Evolutionary conservation across 2,329 filamentous ascomycete genomes (phyloP).

Genomic region (Claviceps sp.): DNA sequence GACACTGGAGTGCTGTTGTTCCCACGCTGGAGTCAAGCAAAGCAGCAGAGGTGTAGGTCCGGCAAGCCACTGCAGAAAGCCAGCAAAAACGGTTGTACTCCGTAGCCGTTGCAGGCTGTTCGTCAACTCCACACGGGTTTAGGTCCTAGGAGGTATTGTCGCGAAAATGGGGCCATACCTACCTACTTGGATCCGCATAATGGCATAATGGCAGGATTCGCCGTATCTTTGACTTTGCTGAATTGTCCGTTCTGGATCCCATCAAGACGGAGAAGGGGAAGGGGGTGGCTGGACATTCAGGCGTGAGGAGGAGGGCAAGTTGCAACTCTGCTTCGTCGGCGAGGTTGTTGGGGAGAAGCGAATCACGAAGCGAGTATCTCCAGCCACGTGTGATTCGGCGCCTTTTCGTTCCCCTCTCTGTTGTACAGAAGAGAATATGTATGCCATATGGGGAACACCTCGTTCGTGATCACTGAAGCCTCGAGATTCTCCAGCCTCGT

Average conservation of each 20-base stretch:
- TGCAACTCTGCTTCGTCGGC: too few species aligned
- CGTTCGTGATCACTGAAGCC: background rate
- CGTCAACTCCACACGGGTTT: background rate
- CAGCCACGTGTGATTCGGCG: background rate
- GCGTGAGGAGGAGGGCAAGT: too few species aligned
- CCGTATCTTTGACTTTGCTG: background rate
- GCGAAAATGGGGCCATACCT: background rate
- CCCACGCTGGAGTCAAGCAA: too few species aligned
- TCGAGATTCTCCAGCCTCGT: background rate
- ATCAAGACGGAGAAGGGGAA: background rate
- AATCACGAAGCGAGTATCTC: too few species aligned
- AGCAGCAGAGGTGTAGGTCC: too few species aligned
- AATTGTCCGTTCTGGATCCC: background rate
- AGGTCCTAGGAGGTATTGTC: background rate
- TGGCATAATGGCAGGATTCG: background rate
- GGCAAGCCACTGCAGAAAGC: background rate
- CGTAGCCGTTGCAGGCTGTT: background rate
- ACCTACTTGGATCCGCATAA: background rate
- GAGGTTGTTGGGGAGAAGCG: too few species aligned
- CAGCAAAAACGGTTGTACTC: background rate
- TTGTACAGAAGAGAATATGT: background rate
- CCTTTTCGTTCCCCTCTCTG: background rate
- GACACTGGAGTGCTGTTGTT: too few species aligned
- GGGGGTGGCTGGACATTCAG: background rate
- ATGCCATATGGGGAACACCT: background rate